A percentile compares a stretch with the other conserved stretches of the same genome.
These are phyloP conservation scores for Didymella exigua DNA, from an alignment of 2,329 filamentous ascomycete genomes.

Conservation along the genomic window DNA sequence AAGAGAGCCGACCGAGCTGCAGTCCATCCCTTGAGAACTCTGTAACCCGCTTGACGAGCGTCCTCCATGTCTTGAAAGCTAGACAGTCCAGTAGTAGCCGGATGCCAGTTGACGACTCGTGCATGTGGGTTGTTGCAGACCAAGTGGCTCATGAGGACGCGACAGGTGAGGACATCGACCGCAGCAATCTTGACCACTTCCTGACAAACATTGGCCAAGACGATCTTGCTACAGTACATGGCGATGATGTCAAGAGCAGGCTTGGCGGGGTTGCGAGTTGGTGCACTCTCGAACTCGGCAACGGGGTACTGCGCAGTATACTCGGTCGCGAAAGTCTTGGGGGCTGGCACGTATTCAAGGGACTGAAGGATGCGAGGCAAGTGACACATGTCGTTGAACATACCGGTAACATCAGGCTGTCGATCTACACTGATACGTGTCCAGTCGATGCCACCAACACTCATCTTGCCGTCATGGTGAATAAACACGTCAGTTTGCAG, in stretches of 20 bases:
- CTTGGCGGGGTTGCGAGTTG: constrained; percentile 13
- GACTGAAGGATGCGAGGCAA: constrained; percentile 33
- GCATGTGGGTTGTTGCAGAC: constrained; percentile 34
- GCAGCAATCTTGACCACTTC: constrained; percentile 44
- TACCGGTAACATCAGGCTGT: constrained; percentile 26
- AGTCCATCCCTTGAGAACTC: constrained; percentile 42
- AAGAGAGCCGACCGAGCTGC: constrained; percentile 39
- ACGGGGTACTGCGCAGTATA: constrained; percentile 24
- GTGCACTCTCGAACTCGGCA: constrained; percentile 31
- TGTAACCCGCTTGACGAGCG: constrained; percentile 36
- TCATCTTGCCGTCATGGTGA: constrained; percentile 32
- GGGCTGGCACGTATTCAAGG: constrained; percentile 32
- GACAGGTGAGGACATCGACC: constrained; percentile 39
- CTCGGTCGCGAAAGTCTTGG: constrained; percentile 33
- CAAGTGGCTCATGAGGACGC: constrained; percentile 40
- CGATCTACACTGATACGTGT: constrained; percentile 30
- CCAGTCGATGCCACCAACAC: constrained; percentile 31
- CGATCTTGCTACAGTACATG: constrained; percentile 39
- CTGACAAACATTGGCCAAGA: constrained; percentile 24
- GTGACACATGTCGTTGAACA: constrained; percentile 37
- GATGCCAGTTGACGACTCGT: constrained; percentile 35
- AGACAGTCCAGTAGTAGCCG: constrained; percentile 31
- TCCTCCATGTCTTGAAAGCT: constrained; percentile 33
- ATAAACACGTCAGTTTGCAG: constrained; percentile 40
- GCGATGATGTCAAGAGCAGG: constrained; percentile 30